These are phyloP conservation scores for Colletotrichum sp. DNA, from an alignment of 2,329 filamentous ascomycete species.

Conservation along the genomic window DNA sequence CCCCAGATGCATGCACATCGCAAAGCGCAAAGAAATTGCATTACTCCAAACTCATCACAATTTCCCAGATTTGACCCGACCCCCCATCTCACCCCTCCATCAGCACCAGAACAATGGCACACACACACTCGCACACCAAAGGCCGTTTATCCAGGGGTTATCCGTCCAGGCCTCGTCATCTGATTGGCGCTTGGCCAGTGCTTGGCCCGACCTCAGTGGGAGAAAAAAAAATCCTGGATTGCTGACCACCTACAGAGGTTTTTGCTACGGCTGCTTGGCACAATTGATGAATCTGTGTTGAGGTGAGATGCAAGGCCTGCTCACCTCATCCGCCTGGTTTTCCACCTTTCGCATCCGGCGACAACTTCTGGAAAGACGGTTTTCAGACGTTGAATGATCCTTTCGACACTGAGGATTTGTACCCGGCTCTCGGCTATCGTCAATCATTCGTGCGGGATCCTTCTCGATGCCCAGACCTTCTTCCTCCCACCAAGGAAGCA, in stretches of 20 bases:
- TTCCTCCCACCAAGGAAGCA: neutral
- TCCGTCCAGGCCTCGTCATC: neutral
- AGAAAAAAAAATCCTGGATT: neutral
- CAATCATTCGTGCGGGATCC: neutral
- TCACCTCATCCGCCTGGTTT: neutral
- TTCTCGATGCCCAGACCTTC: neutral
- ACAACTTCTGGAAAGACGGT: neutral
- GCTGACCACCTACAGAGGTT: neutral
- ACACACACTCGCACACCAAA: neutral
- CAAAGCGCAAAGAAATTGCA: slow-evolving; percentile 9
- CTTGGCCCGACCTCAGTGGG: neutral
- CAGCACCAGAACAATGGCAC: neutral
- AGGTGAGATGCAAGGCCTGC: neutral
- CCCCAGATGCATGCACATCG: neutral
- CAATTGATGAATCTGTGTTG: neutral
- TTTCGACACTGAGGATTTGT: neutral
- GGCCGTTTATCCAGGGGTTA: slow-evolving; percentile 1
- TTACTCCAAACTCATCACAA: neutral
- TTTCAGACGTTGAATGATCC: neutral
- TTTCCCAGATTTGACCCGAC: neutral
- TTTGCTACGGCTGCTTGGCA: neutral
- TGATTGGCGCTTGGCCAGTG: slow-evolving; percentile 16
- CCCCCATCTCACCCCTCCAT: neutral
- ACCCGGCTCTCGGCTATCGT: neutral
- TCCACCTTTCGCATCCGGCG: neutral